phyloP scores from a whole-genome alignment of 31 red algal genomes.

The Pterothamnion heteromorphum region DNA sequence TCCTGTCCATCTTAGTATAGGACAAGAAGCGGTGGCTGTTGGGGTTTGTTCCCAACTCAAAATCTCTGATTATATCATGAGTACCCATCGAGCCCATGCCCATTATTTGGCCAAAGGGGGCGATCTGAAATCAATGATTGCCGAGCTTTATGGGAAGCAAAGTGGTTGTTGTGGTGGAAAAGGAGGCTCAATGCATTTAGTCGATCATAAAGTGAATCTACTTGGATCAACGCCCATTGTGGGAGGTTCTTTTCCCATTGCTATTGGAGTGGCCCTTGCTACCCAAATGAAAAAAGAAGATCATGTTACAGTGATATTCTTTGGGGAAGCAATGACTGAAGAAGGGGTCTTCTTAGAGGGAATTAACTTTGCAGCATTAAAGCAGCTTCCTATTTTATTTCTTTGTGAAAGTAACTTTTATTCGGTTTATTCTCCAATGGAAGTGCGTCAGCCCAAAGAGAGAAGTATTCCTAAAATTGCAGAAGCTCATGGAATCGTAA shows the following conservation, averaged over 20 bases:
- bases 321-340: conserved; percentile 93
- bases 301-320: conserved; percentile 83
- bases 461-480: conserved; percentile 86
- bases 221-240: conserved; percentile 94
- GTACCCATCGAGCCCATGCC: conserved; percentile 89
- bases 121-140: conserved; percentile 66
- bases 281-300: conserved; percentile 74
- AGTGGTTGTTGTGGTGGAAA: conserved; percentile 80
- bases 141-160: conserved; percentile 74
- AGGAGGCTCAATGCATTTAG: conserved; percentile 95
- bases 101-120: conserved; percentile 80
- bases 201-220: conserved; percentile 74
- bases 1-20: conserved; percentile 91
- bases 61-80: conserved; percentile 82
- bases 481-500: background rate
- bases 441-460: background rate
- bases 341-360: conserved; percentile 90
- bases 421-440: conserved; percentile 79
- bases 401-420: conserved; percentile 92
- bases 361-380: conserved; percentile 90
- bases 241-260: conserved; percentile 82
- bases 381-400: conserved; percentile 86
- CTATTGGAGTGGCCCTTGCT: conserved; percentile 88
- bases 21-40: conserved; percentile 91
- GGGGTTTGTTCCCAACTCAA: conserved; percentile 76